Conservation (phyloP, 768 basidiomycete genomes). For the Termitomyces sp. region DNA sequence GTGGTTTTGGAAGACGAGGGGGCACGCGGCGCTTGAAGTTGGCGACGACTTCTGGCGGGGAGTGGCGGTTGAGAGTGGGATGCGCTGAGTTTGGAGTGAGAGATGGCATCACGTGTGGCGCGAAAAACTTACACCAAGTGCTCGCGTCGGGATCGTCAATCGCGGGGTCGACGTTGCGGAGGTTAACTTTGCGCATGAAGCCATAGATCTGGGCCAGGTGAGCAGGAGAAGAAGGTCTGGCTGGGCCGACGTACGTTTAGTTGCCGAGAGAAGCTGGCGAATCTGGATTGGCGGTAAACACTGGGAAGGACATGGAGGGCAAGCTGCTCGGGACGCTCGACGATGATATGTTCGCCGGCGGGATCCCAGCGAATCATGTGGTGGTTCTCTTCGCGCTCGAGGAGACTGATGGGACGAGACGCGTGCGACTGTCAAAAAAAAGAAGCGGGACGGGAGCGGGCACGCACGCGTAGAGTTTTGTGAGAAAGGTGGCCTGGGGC, state of each 20-base stretch:
- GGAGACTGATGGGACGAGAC: conserved; percentile 49
- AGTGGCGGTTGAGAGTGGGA: conserved; percentile 88
- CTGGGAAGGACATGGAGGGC: conserved; percentile 91
- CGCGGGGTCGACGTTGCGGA: conserved; percentile 91
- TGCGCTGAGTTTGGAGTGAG: conserved; percentile 56
- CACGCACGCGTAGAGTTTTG: conserved; percentile 92
- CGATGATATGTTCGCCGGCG: conserved; percentile 92
- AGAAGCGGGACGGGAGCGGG: not conserved
- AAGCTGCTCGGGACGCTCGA: conserved; percentile 90
- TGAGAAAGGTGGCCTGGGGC: conserved; percentile 93
- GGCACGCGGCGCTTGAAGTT: conserved; percentile 96
- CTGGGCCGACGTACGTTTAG: conserved; percentile 74
- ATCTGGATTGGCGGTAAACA: conserved; percentile 94
- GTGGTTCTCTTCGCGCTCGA: conserved; percentile 90
- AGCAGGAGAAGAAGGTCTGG: conserved; percentile 21
- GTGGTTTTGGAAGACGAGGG: conserved; percentile 84
- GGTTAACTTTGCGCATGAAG: conserved; percentile 97
- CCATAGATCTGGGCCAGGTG: conserved; percentile 77
- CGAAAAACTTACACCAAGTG: conserved; percentile 84
- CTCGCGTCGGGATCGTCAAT: conserved; percentile 96
- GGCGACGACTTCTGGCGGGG: conserved; percentile 85
- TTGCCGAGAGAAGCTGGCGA: conserved; percentile 96
- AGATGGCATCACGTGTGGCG: not conserved
- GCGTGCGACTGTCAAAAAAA: conserved; percentile 14
- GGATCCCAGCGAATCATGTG: conserved; percentile 98